Evolutionary conservation across 2,329 filamentous ascomycete genomes (phyloP).

Genomic region (Scolecobasidium constrictum): DNA sequence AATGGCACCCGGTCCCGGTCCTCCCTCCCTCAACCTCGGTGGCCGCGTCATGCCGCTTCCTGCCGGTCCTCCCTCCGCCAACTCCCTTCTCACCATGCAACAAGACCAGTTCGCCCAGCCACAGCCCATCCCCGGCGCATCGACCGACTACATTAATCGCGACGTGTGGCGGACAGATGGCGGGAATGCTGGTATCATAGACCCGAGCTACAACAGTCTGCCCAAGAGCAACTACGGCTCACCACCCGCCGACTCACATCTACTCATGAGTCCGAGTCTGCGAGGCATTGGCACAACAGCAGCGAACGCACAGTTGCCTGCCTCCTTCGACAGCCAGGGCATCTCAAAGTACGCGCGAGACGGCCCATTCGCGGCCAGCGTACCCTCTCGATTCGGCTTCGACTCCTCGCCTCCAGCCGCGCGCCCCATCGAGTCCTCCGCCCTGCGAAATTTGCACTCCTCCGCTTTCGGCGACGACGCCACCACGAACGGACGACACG

Average conservation of each 20-base stretch:
- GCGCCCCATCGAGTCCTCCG: constrained; percentile 52
- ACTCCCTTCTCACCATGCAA: constrained; percentile 56
- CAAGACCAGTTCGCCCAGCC: constrained; percentile 32
- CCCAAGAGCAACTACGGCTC: constrained; percentile 65
- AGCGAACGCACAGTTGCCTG: constrained; percentile 81
- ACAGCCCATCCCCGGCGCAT: constrained; percentile 3
- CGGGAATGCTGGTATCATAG: constrained; percentile 44
- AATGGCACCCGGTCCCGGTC: constrained; percentile 36
- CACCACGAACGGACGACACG: constrained; percentile 34
- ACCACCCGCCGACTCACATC: constrained; percentile 60
- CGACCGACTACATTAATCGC: constrained; percentile 6
- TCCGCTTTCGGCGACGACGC: constrained; percentile 58
- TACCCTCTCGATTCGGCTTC: constrained; percentile 82
- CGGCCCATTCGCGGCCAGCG: constrained; percentile 82
- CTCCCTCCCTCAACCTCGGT: constrained; percentile 47
- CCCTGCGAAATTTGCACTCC: constrained; percentile 49
- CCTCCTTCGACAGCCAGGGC: constrained; percentile 92
- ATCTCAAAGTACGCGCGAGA: constrained; percentile 85
- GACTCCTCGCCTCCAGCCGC: constrained; percentile 71
- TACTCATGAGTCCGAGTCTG: constrained; percentile 67
- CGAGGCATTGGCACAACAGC: constrained; percentile 60
- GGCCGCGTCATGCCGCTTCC: constrained; percentile 55
- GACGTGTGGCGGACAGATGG: constrained; percentile 24
- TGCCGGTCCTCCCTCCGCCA: constrained; percentile 53
- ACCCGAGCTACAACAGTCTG: constrained; percentile 48